These are phyloP conservation scores for Colletotrichum sublineola DNA, from an alignment of 2,329 filamentous ascomycete species.

Conservation along the genomic window DNA sequence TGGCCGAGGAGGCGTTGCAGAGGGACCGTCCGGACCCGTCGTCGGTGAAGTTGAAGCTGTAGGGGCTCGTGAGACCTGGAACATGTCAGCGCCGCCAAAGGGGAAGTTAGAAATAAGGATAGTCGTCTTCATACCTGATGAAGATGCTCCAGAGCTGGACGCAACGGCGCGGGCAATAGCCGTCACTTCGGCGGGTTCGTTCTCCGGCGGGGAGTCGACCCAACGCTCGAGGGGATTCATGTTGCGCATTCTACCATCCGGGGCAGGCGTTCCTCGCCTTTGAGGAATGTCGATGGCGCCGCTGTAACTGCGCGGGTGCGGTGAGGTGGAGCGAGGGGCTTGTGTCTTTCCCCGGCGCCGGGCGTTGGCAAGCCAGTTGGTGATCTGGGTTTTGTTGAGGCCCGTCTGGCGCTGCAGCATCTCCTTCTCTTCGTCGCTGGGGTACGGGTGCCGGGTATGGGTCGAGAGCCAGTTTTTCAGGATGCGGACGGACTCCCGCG, in stretches of 20 bases:
- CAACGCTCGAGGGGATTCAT: constrained; percentile 72
- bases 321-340: constrained; percentile 76
- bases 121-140: constrained; percentile 21
- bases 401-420: constrained; percentile 83
- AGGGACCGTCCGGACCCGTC: constrained; percentile 71
- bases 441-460: constrained; percentile 87
- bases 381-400: constrained; percentile 85
- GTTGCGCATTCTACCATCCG: constrained; percentile 53
- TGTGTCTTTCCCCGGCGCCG: constrained; percentile 84
- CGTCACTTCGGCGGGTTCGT: constrained; percentile 71
- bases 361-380: constrained; percentile 93
- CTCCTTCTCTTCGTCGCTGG: constrained; percentile 88
- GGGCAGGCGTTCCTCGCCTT: constrained; percentile 66
- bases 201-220: constrained; percentile 70
- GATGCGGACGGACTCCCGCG: constrained; percentile 82
- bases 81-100: constrained; percentile 14
- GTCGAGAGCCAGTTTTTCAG: constrained; percentile 87
- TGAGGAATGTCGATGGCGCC: constrained; percentile 81
- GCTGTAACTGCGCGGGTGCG: constrained; percentile 72
- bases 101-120: not conserved
- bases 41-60: constrained; percentile 69
- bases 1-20: constrained; percentile 70
- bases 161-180: constrained; percentile 71
- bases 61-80: constrained; percentile 67
- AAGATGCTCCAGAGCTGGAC: constrained; percentile 64